Evolutionary conservation across 2,329 filamentous ascomycete genomes (phyloP), one percentile per base, ranked within the genome.

Genomic region (Penicillium sp.): DNA sequence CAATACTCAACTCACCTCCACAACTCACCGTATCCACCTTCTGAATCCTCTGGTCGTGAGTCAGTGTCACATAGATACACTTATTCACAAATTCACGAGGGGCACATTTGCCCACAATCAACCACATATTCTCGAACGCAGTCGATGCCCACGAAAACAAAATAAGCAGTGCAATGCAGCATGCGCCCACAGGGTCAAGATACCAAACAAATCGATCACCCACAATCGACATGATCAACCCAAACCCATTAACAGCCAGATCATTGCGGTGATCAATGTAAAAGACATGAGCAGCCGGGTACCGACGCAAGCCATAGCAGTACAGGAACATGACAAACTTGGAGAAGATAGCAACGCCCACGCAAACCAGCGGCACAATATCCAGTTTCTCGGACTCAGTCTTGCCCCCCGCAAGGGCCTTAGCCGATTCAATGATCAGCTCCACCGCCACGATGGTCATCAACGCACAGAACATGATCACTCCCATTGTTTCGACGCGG

Each of bases 261-360:
- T 58, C 55, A 46, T 58, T 58, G 7, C 55, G 55, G 21, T 58
- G 55, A 11, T 58, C 55, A 11, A 58, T 58, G 19, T 58, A 58
- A 13, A 58, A 58, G 27, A 58, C 53, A 33, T 53, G 55, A 3
- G 51, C 55, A n/a, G 55, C 55, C 15, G 55, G 55, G n/a, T 58
- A 58, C 27, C 55, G 55, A 13, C 55, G 55, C 39, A 55, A 21
- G 5, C 50, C 46, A 34, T 45, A 58, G n/a, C 50, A 58, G 29
- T 50, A 58, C 23, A 58, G 11, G 16, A 54, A 55, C 45, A 58
- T 39, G 4, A 27, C 31, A 13, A 58, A 58, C 19, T 58, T 58
- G 33, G 55, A 58, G 51, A 58, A 58, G 19, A 58, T 58, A 25
- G 55, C 55, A 36, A 58, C 27, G 5, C 55, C 55, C 21, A 58